phyloP scores from a whole-genome alignment of 345 rosid species.

The Laguncularia racemosa region DNA sequence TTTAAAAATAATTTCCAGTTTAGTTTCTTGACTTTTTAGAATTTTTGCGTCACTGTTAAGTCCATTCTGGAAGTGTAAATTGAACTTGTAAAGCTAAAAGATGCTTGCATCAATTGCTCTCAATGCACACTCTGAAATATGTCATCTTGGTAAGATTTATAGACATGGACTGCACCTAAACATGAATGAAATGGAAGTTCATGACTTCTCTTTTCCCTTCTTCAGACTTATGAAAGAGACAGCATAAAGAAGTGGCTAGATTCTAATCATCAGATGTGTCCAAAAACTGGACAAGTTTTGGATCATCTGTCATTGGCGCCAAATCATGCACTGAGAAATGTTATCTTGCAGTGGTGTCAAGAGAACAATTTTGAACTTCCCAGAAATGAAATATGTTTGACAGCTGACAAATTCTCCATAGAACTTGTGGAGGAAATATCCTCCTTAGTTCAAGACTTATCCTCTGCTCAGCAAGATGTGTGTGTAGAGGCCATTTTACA shows the following conservation, averaged over 20 bases:
- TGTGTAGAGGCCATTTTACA: constrained; percentile 30
- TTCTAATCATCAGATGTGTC: constrained; percentile 49
- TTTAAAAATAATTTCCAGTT: not conserved
- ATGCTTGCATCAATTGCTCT: no score
- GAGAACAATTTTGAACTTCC: constrained; percentile 40
- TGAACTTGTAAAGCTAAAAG: no score
- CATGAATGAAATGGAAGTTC: not conserved
- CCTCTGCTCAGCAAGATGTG: constrained; percentile 18
- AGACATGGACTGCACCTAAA: not conserved
- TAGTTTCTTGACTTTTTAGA: not conserved
- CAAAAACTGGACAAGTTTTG: constrained; percentile 50
- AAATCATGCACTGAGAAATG: constrained; percentile 49
- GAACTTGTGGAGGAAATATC: constrained; percentile 33
- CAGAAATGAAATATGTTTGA: constrained; percentile 20
- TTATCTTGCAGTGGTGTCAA: constrained; percentile 55
- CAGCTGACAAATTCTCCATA: constrained; percentile 17
- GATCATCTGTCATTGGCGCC: constrained; percentile 43
- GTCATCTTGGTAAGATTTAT: not conserved
- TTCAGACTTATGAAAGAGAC: constrained; percentile 52
- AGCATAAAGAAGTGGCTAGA: constrained; percentile 53
- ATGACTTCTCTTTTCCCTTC: constrained; percentile 1
- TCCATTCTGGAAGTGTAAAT: no score
- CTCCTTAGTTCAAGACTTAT: constrained; percentile 27
- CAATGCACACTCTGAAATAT: no score
- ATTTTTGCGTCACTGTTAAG: no score